These are phyloP conservation scores for Phragmites australis DNA, from an alignment of 176 grass and related monocot genomes.

Conservation along the genomic window DNA sequence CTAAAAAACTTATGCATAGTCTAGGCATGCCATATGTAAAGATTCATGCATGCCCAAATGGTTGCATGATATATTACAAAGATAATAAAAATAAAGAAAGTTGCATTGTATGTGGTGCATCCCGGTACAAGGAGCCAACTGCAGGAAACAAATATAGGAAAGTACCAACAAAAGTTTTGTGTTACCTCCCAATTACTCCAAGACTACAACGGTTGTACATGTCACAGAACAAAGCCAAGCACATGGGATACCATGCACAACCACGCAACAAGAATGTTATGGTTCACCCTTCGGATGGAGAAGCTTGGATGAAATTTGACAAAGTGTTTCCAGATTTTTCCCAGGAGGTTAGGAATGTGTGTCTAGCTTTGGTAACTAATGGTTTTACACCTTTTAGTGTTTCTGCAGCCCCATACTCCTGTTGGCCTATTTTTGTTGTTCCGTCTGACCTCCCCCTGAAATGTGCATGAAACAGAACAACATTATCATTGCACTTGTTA, in stretches of 20 bases:
- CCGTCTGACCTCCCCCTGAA: neutral
- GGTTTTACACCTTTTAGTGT: constrained; percentile 10
- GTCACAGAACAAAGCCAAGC: neutral
- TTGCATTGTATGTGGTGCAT: neutral
- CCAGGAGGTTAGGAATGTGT: neutral
- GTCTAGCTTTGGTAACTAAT: neutral
- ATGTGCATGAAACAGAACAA: neutral
- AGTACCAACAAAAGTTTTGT: neutral
- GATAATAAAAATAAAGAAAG: neutral
- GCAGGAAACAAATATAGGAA: neutral
- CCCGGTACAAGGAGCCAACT: neutral
- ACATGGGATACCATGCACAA: neutral
- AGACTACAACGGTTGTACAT: neutral
- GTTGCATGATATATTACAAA: neutral
- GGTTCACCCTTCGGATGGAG: constrained; percentile 17
- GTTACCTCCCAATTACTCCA: neutral
- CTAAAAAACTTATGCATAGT: neutral
- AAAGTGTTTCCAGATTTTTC: neutral
- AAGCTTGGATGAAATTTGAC: constrained; percentile 30
- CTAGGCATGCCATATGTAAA: neutral
- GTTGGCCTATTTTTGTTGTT: no score
- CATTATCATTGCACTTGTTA: constrained; percentile 6
- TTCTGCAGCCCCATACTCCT: neutral
- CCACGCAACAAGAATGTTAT: neutral
- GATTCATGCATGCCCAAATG: neutral